Conservation (phyloP, 768 basidiomycete genomes). For the Leccinum disarticulatum region DNA sequence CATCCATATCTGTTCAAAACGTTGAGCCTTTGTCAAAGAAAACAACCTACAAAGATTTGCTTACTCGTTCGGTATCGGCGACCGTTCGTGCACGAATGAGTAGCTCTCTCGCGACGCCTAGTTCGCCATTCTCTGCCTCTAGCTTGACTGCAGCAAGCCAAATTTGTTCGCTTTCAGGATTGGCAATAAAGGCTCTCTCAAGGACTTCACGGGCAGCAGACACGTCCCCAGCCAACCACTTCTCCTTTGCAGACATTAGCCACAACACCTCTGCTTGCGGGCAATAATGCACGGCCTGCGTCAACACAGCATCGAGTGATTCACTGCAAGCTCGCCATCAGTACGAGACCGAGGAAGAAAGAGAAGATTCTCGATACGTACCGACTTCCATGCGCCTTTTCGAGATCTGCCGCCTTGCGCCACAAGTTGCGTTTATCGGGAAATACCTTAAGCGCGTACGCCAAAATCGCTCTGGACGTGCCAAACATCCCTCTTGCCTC, state of each 20-base stretch:
- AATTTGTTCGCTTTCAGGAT: constrained; percentile 95
- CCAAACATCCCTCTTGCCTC: constrained; percentile 73
- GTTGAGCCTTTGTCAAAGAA: background rate
- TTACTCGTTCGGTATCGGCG: constrained; percentile 87
- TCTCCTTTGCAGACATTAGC: constrained; percentile 98
- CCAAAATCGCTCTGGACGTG: constrained; percentile 84
- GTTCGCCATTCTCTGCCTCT: constrained; percentile 93
- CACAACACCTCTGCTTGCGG: constrained; percentile 96
- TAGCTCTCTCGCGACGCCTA: constrained; percentile 81
- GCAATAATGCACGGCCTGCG: constrained; percentile 83
- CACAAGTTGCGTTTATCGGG: constrained; percentile 85
- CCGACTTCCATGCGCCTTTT: constrained; percentile 87
- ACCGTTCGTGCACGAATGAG: constrained; percentile 86
- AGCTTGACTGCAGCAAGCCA: constrained; percentile 98
- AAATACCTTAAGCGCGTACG: constrained; percentile 88
- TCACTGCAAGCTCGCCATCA: constrained; percentile 46
- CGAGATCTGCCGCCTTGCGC: constrained; percentile 89
- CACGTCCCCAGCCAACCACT: constrained; percentile 89
- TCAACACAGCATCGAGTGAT: constrained; percentile 77
- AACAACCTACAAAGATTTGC: constrained; percentile 22
- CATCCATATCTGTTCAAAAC: constrained; percentile 86
- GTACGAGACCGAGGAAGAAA: background rate
- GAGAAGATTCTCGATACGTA: constrained; percentile 31
- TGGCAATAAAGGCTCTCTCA: constrained; percentile 87
- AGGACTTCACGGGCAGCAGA: constrained; percentile 88